Conservation (phyloP, 768 basidiomycete genomes). For the Hypholoma sublateritium region DNA sequence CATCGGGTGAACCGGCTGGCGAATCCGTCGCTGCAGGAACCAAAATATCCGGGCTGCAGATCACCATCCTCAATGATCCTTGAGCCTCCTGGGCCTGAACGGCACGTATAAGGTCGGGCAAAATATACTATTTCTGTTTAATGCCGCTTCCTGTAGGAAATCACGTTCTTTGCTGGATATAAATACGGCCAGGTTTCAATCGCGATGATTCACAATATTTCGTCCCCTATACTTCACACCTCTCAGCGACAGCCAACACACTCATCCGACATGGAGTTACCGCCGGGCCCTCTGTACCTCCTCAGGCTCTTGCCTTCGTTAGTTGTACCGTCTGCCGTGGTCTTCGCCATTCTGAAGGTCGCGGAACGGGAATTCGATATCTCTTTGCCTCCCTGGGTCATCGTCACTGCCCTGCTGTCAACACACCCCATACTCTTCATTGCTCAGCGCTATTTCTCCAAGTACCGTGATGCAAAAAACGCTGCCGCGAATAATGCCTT, state of each 20-base stretch:
- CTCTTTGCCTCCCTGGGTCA: not conserved
- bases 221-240: not conserved
- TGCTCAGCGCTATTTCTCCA: conserved; percentile 11
- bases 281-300: conserved; percentile 3
- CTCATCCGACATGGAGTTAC: not conserved
- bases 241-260: not conserved
- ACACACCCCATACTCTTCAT: conserved; percentile 9
- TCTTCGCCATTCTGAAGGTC: not conserved
- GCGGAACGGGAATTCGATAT: not conserved
- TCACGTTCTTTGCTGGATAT: not conserved
- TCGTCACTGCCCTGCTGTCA: not conserved
- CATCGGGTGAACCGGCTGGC: not conserved
- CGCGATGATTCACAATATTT: not conserved
- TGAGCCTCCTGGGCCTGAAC: not conserved
- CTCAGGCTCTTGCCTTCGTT: conserved; percentile 1
- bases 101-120: not conserved
- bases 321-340: not conserved
- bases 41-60: not conserved
- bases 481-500: conserved; percentile 33
- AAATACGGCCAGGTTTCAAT: not conserved
- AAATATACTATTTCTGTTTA: conserved; percentile 2
- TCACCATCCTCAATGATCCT: not conserved
- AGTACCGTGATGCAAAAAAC: conserved; percentile 19
- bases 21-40: not conserved
- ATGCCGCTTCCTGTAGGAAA: not conserved